Conservation (phyloP, 805 yeast species). For the Candida ficus region DNA sequence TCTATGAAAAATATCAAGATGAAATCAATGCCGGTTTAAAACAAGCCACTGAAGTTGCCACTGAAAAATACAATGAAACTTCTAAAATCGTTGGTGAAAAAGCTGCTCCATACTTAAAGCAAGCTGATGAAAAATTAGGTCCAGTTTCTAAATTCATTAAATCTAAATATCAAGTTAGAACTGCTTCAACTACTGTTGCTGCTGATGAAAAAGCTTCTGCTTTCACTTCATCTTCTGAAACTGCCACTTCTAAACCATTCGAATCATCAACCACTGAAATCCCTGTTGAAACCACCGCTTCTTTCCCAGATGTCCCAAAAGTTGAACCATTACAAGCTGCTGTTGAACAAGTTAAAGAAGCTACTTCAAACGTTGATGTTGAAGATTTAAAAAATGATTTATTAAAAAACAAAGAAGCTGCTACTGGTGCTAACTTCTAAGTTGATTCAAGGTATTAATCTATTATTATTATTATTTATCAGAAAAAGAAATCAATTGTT, state of each 20-base stretch:
- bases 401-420: slow-evolving; percentile 26
- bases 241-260: slow-evolving; percentile 26
- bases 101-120: slow-evolving; percentile 53
- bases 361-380: slow-evolving; percentile 19
- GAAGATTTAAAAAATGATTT: slow-evolving; percentile 30
- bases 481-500: too few species aligned
- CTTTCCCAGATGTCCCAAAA: slow-evolving; percentile 7
- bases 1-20: slow-evolving; percentile 69
- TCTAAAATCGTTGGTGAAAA: slow-evolving; percentile 48
- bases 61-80: slow-evolving; percentile 43
- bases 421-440: slow-evolving; percentile 9
- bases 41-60: slow-evolving; percentile 39
- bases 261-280: slow-evolving; percentile 12
- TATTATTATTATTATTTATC: not conserved
- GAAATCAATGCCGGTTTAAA: slow-evolving; percentile 67
- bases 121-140: slow-evolving; percentile 54
- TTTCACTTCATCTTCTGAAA: slow-evolving; percentile 19
- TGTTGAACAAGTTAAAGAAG: slow-evolving; percentile 16
- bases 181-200: slow-evolving; percentile 65
- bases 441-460: not conserved
- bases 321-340: slow-evolving; percentile 26
- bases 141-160: slow-evolving; percentile 61
- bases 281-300: slow-evolving; percentile 18
- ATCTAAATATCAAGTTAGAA: slow-evolving; percentile 51
- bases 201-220: slow-evolving; percentile 21